A percentile compares a stretch with the other conserved stretches of the same genome.
Evolutionary conservation across 257 asterid species (phyloP).

Genomic region (Rauvolfia tetraphylla): DNA sequence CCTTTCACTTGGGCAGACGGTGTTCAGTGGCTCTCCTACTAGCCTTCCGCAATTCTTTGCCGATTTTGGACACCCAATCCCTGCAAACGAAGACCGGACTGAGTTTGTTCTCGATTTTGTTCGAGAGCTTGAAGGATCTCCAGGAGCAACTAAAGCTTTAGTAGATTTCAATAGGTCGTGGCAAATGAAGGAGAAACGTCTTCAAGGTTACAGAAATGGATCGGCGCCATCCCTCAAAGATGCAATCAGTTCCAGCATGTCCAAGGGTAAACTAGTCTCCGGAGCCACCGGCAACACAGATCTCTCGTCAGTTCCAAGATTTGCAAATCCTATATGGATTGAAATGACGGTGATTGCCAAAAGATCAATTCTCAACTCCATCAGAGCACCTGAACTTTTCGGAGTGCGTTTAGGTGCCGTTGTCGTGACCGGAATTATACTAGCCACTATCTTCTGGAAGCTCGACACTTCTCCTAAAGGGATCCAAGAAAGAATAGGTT

Average conservation of each 20-base stretch:
- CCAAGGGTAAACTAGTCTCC: slow-evolving; percentile 38
- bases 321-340: slow-evolving; percentile 45
- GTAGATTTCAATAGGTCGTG: slow-evolving; percentile 33
- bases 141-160: slow-evolving; percentile 22
- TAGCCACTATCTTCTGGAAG: slow-evolving; percentile 40
- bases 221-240: slow-evolving; percentile 32
- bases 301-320: slow-evolving; percentile 33
- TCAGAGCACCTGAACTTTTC: slow-evolving; percentile 38
- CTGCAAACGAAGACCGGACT: slow-evolving; percentile 31
- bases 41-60: slow-evolving; percentile 25
- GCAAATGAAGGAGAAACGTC: slow-evolving; percentile 10
- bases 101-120: slow-evolving; percentile 42
- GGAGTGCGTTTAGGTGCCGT: slow-evolving; percentile 44
- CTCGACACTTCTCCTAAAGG: slow-evolving; percentile 47
- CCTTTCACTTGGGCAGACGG: slow-evolving; percentile 38
- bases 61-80: slow-evolving; percentile 36
- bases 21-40: slow-evolving; percentile 29
- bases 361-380: slow-evolving; percentile 39
- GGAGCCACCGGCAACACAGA: slow-evolving; percentile 22
- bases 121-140: slow-evolving; percentile 32
- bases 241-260: slow-evolving; percentile 36
- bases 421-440: slow-evolving; percentile 37
- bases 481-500: slow-evolving; percentile 45
- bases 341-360: slow-evolving; percentile 44
- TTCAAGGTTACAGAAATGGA: neutral